Percentiles rank a stretch among this genome's conserved stretches.
Evolutionary conservation across 2,329 filamentous ascomycete genomes (phyloP).

Genomic region (Tympanopsis confertula): DNA sequence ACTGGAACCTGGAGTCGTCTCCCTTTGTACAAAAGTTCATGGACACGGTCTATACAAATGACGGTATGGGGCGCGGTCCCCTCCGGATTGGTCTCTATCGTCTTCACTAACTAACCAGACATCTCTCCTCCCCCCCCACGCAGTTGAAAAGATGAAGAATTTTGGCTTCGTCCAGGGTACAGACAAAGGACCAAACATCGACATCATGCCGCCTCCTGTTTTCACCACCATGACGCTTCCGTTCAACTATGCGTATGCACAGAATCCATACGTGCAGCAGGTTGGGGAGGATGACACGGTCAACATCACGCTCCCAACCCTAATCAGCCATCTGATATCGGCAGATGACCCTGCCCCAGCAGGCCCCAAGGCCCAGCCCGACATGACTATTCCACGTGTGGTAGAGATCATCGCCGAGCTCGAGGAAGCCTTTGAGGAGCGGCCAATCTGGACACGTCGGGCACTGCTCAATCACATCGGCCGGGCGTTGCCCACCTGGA

Average conservation of each 20-base stretch:
- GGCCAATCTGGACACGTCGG: slow-evolving; percentile 79
- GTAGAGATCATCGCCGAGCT: slow-evolving; percentile 54
- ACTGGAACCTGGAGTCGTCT: slow-evolving; percentile 60
- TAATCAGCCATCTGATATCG: slow-evolving; percentile 40
- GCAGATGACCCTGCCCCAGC: slow-evolving; percentile 48
- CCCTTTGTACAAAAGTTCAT: slow-evolving; percentile 61
- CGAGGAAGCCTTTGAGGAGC: slow-evolving; percentile 51
- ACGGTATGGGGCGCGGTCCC: slow-evolving; percentile 37
- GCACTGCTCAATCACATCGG: slow-evolving; percentile 65
- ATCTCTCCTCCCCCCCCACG: slow-evolving; percentile 6
- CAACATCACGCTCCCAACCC: slow-evolving; percentile 44
- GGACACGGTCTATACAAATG: slow-evolving; percentile 58
- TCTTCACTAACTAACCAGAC: not conserved
- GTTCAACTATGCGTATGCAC: slow-evolving; percentile 71
- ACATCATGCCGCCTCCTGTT: slow-evolving; percentile 70
- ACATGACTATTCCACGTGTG: slow-evolving; percentile 47
- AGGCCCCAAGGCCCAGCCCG: slow-evolving; percentile 48
- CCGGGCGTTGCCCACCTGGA: slow-evolving; percentile 35
- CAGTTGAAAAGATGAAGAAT: slow-evolving; percentile 50
- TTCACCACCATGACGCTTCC: slow-evolving; percentile 65
- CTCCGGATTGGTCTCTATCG: not conserved
- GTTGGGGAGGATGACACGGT: slow-evolving; percentile 37
- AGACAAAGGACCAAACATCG: slow-evolving; percentile 45
- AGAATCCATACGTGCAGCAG: slow-evolving; percentile 67
- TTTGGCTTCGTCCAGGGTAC: slow-evolving; percentile 53